Percentiles rank a stretch among this genome's conserved stretches.
These are phyloP conservation scores for Yarrowia keelungensis DNA, from an alignment of 805 yeast genomes.

Conservation along the genomic window DNA sequence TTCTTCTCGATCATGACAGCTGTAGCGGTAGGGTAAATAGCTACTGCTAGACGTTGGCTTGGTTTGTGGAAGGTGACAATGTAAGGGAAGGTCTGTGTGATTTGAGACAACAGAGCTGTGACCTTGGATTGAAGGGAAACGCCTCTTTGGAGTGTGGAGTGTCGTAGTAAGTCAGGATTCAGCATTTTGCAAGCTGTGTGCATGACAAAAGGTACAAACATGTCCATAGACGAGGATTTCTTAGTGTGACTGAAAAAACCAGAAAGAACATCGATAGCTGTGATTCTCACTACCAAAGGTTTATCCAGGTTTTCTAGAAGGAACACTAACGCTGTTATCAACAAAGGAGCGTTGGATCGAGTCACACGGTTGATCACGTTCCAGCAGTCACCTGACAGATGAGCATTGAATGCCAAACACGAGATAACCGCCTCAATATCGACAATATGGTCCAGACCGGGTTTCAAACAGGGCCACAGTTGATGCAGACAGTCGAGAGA, in stretches of 20 bases:
- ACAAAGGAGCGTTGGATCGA: conserved; percentile 15
- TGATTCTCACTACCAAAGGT: conserved; percentile 1
- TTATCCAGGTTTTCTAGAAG: conserved; percentile 9
- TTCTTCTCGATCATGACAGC: conserved; percentile 25
- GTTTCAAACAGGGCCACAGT: conserved; percentile 13
- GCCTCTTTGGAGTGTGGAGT: conserved; percentile 2
- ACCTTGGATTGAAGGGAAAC: conserved; percentile 25
- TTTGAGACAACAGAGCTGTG: conserved; percentile 16
- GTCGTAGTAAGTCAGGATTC: conserved; percentile 15
- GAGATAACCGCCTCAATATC: conserved; percentile 23
- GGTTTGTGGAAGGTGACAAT: conserved; percentile 36
- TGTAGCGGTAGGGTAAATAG: conserved; percentile 19
- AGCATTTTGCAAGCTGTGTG: conserved; percentile 28
- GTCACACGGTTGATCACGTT: neutral
- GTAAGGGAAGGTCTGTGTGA: conserved; percentile 8
- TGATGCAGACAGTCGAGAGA: conserved; percentile 19
- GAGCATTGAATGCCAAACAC: neutral
- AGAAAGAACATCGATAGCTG: conserved; percentile 3
- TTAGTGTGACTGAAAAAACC: neutral
- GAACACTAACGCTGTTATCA: conserved; percentile 12
- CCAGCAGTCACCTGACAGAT: conserved; percentile 2
- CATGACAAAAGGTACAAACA: conserved; percentile 31
- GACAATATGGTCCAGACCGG: conserved; percentile 27
- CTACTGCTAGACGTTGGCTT: conserved; percentile 32
- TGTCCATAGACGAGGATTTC: conserved; percentile 22